Evolutionary conservation across 768 basidiomycete genomes (phyloP).

Genomic region (Mycena latifolia): DNA sequence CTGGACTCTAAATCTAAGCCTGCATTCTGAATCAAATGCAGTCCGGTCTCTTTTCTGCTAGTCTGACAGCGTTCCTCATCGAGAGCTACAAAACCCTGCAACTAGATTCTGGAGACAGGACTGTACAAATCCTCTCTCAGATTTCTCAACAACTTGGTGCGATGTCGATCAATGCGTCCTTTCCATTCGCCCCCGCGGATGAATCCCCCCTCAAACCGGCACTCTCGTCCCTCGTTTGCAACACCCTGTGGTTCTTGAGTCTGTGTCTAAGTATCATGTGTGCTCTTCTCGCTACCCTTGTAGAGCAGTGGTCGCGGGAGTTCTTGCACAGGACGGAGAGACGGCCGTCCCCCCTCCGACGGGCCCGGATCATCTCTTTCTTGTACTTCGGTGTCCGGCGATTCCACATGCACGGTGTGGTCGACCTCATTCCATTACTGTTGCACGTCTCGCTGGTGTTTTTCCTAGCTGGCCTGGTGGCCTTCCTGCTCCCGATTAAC

Average conservation of each 20-base stretch:
- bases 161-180: background rate
- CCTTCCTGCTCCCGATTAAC: constrained; percentile 21
- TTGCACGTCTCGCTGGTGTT: constrained; percentile 18
- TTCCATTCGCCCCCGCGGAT: background rate
- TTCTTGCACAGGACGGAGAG: constrained; percentile 25
- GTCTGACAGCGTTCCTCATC: constrained; percentile 5
- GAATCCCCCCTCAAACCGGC: background rate
- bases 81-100: constrained; percentile 11
- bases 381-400: constrained; percentile 20
- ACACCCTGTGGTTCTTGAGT: constrained; percentile 27
- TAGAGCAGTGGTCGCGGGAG: constrained; percentile 23
- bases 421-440: constrained; percentile 9
- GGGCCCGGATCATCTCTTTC: constrained; percentile 1
- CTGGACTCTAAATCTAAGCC: background rate
- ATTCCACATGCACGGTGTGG: constrained; percentile 25
- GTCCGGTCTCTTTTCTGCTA: constrained; percentile 14
- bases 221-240: constrained; percentile 12
- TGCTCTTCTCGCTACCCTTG: constrained; percentile 21
- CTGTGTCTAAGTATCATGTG: constrained; percentile 15
- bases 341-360: background rate
- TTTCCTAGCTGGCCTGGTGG: constrained; percentile 24
- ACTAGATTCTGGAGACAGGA: background rate
- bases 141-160: background rate
- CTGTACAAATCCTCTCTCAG: background rate
- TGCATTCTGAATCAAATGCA: background rate